Base-by-base conservation (phyloP, 768 basidiomycete genomes). In the Punctularia strigosozonata region DNA sequence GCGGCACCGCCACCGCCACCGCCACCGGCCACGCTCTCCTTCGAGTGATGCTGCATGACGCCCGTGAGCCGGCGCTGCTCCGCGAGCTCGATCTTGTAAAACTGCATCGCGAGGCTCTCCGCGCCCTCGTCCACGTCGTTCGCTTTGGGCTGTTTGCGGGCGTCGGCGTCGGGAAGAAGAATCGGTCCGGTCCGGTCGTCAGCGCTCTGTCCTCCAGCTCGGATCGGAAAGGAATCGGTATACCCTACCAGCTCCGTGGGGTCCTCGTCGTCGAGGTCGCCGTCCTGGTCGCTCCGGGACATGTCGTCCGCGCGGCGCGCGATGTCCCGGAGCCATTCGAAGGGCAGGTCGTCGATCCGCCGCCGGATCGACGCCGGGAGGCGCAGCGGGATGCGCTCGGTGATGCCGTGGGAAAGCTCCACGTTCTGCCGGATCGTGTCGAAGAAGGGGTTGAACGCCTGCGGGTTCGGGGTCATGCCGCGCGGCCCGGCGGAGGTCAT, bases 391-490 rank as follows among this genome's bases (percentile, higher is more conserved):
- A 94, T 92, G 24, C 85, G 80, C 49, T 90, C 86, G 0, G 79
- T 84, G 44, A 68, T 54, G 3, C 64, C 66, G 19, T 64, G 66
- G 2, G 79, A 73, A 18, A 95, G 73, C 60, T 95, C 90, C 2
- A 77, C 55, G 48, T 89, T 87, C 59, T 90, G 86, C 26, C 85
- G 78, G 49, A 98, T 85, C 50, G 84, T 81, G 58, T 98, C 92
- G 48, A 88, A 97, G 63, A 98, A 98, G 7, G 94, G 94, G 55
- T 94, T 97, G 47, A 68, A 76, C 4, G 80, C 53, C n/a, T 23
- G 37, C 18, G 24, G 37, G 14, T 37, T 21, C 36, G 22, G 26
- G 13, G 38, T 26, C 41, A 25, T 22, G 31, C 22, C 18, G 21
- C 24, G 22, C 5, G 39, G 14, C 41, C 28, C 4, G 54, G 55